A percentile compares a stretch with the other conserved stretches of the same genome.
Conservation (phyloP, 1,284 basidiomycete species). For the Microbotryum intermedium region DNA sequence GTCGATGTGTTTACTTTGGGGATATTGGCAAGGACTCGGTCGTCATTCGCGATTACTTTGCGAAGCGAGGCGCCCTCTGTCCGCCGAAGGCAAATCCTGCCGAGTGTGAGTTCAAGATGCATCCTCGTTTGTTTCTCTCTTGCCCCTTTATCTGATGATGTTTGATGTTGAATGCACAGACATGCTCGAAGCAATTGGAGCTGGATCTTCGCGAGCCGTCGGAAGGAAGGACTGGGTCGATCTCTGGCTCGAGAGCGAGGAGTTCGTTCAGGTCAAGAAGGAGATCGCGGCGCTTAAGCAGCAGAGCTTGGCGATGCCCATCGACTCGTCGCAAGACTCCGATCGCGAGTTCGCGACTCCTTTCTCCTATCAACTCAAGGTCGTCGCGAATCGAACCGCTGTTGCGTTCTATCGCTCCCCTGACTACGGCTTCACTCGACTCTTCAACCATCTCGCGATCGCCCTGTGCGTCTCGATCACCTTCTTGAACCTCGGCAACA, state of each 20-base stretch:
- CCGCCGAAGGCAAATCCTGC: constrained; percentile 27
- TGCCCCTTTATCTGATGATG: too few relatives aligned
- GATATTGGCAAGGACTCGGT: constrained; percentile 43
- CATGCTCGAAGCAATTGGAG: constrained; percentile 41
- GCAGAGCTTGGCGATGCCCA: constrained; percentile 39
- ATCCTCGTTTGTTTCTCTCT: neutral
- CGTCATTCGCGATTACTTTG: constrained; percentile 49
- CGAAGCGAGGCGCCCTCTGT: constrained; percentile 20
- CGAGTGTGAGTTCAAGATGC: constrained; percentile 5
- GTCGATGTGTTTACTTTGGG: constrained; percentile 32
- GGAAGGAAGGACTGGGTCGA: constrained; percentile 41
- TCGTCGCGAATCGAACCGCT: constrained; percentile 65
- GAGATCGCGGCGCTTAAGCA: constrained; percentile 45
- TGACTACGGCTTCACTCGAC: constrained; percentile 48
- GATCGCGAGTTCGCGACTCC: constrained; percentile 50
- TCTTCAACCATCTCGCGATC: constrained; percentile 47
- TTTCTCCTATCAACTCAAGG: constrained; percentile 66
- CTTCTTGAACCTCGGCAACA: constrained; percentile 66
- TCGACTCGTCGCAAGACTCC: neutral
- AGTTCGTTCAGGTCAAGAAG: constrained; percentile 37
- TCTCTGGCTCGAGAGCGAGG: constrained; percentile 38
- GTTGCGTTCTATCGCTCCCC: constrained; percentile 71
- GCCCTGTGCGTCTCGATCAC: constrained; percentile 72
- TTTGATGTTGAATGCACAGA: neutral
- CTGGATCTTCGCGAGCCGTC: constrained; percentile 35